Percentiles rank a stretch among this genome's conserved stretches.
phyloP scores from a whole-genome alignment of 2,329 filamentous ascomycete species.

The Lachnellula subtilissima region DNA sequence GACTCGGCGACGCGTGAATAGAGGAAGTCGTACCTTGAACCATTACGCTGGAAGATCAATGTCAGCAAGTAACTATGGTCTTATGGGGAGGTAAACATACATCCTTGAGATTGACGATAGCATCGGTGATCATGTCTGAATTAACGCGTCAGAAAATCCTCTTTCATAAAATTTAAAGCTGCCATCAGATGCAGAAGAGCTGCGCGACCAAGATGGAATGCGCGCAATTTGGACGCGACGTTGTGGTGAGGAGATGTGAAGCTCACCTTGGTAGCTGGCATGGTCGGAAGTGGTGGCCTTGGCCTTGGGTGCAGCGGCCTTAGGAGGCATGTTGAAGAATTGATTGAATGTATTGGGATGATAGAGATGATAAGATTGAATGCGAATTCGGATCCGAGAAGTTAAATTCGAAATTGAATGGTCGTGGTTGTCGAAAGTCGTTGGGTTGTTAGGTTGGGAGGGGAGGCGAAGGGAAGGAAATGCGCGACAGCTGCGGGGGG shows the following conservation, averaged over 20 bases:
- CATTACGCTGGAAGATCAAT: constrained; percentile 25
- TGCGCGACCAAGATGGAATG: constrained; percentile 44
- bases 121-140: constrained; percentile 32
- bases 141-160: constrained; percentile 20
- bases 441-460: not conserved
- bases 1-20: constrained; percentile 2
- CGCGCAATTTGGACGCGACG: constrained; percentile 39
- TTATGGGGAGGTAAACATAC: constrained; percentile 19
- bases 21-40: constrained; percentile 29
- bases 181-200: constrained; percentile 45
- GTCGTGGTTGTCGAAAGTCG: not conserved
- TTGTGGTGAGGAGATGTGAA: constrained; percentile 36
- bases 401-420: not conserved
- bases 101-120: constrained; percentile 31
- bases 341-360: constrained; percentile 8
- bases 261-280: constrained; percentile 61
- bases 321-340: constrained; percentile 55
- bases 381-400: not conserved
- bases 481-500: not conserved
- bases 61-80: constrained; percentile 10
- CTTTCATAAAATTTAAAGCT: constrained; percentile 20
- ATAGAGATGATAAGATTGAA: constrained; percentile 5
- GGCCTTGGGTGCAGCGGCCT: constrained; percentile 60
- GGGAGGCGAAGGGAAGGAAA: constrained; percentile 3
- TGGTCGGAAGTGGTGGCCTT: constrained; percentile 49